Base-by-base conservation (phyloP, 1,284 basidiomycete genomes). In the Sanguinoderma infundibulare region DNA sequence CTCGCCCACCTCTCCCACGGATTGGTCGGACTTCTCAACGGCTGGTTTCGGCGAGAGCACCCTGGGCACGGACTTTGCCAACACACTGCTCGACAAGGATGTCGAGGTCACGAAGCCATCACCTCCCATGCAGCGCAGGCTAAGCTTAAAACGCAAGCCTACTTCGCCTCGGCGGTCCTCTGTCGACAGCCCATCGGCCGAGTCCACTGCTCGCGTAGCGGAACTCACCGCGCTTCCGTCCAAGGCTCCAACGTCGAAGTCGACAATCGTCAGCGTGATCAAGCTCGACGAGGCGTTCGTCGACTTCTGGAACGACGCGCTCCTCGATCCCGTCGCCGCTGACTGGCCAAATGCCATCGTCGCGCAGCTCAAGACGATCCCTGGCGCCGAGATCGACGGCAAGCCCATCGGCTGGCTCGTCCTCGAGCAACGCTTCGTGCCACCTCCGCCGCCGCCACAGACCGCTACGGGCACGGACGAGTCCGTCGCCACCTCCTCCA, bases 271-370 rank as follows among this genome's bases (percentile, higher is more conserved):
- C 5, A 77, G 80, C 24, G 63, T 83, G 35, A 74, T 86, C n/a
- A 81, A 85, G 63, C 70, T 92, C 6, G 90, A 92, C 67, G 90
- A 92, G 69, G 89, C 89, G 1, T 92, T 92, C 71, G 75, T 91
- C 58, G 90, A 92, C 72, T 91, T 91, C 70, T 92, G 89, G 89
- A 82, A 80, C 54, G 90, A 92, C 67, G 82, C 87, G 1, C 69
- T 91, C 20, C 74, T 86, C 9, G 90, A 92, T 66, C 84, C 88
- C 10, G 82, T 91, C 61, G 77, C 86, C 0, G 71, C 79, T 0
- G 72, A 76, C 35, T 91, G 87, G 89, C 89, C 89, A 7, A 74
- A 79, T 5, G 90, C 91, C 65, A 81, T 88, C 35, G 72, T 92
- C 14, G 89, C 87, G 71, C 86, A 87, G 70, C 80, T 92, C 46